A percentile compares a stretch with the other conserved stretches of the same genome.
phyloP scores from a whole-genome alignment of 495 filamentous ascomycete genomes.

The Penicillium dipodomyicola region DNA sequence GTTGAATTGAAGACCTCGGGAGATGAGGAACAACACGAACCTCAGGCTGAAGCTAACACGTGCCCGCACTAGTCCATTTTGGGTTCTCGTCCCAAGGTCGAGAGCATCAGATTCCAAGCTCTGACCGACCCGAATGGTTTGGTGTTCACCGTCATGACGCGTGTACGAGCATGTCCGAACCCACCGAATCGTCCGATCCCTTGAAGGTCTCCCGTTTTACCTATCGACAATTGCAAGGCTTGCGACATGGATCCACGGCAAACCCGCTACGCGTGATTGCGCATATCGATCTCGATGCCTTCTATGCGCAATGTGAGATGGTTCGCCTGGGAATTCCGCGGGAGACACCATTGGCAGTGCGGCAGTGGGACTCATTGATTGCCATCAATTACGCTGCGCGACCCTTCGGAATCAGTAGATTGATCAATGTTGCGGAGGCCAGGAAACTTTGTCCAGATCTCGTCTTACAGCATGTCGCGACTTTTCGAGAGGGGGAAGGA shows the following conservation, averaged over 20 bases:
- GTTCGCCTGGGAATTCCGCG: conserved; percentile 73
- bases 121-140: neutral
- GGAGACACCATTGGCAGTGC: conserved; percentile 84
- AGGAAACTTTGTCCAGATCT: conserved; percentile 82
- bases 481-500: conserved; percentile 87
- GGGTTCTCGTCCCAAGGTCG: conserved; percentile 12
- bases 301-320: conserved; percentile 97
- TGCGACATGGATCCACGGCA: conserved; percentile 65
- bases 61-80: conserved; percentile 21
- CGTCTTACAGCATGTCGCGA: conserved; percentile 88
- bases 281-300: conserved; percentile 94
- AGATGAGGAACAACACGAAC: conserved; percentile 2
- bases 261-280: conserved; percentile 84
- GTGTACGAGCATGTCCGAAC: conserved; percentile 25
- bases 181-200: conserved; percentile 35
- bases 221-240: conserved; percentile 73
- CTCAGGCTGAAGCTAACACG: conserved; percentile 14
- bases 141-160: conserved; percentile 22
- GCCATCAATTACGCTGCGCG: conserved; percentile 95
- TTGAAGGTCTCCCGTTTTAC: conserved; percentile 71
- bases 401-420: conserved; percentile 70
- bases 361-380: conserved; percentile 76
- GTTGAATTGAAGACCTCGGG: neutral
- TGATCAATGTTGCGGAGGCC: conserved; percentile 75
- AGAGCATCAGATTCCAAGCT: neutral